These are phyloP conservation scores for Mycena pura DNA, from an alignment of 768 basidiomycete species.

Conservation along the genomic window DNA sequence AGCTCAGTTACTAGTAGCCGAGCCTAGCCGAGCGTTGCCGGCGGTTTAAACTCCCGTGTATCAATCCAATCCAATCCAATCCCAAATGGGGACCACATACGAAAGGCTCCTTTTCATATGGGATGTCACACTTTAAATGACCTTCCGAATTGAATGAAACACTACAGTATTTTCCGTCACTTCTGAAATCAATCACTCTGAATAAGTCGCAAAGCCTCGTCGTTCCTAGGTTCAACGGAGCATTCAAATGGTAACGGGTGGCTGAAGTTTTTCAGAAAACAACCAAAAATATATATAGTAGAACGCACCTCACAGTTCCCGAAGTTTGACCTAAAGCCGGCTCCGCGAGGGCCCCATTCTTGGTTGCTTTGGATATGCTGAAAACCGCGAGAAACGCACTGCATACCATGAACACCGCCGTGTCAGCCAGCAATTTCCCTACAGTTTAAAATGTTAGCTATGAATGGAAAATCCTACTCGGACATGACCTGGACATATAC, in stretches of 20 bases:
- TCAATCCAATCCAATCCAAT: too few relatives aligned
- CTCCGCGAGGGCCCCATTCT: conserved; percentile 22
- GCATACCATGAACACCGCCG: conserved; percentile 30
- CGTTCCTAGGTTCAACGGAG: background rate
- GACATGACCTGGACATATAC: background rate
- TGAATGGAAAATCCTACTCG: background rate
- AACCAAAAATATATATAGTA: background rate
- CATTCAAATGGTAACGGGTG: conserved; percentile 2
- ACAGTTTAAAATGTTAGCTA: background rate
- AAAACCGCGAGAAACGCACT: conserved; percentile 33
- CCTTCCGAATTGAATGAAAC: too few relatives aligned
- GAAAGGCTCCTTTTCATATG: too few relatives aligned
- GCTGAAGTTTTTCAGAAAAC: background rate
- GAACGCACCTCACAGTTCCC: conserved; percentile 45
- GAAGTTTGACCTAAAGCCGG: conserved; percentile 39
- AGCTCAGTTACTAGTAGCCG: too few relatives aligned
- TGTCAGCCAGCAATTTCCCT: conserved; percentile 35
- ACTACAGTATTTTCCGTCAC: too few relatives aligned
- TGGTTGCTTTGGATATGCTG: conserved; percentile 26
- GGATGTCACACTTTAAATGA: too few relatives aligned
- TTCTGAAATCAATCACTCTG: too few relatives aligned
- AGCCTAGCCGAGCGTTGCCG: too few relatives aligned
- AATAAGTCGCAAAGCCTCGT: too few relatives aligned
- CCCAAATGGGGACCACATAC: too few relatives aligned
- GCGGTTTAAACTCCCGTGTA: too few relatives aligned